phyloP scores from a whole-genome alignment of 2,329 filamentous ascomycete genomes.

The Exophiala oligosperma region DNA sequence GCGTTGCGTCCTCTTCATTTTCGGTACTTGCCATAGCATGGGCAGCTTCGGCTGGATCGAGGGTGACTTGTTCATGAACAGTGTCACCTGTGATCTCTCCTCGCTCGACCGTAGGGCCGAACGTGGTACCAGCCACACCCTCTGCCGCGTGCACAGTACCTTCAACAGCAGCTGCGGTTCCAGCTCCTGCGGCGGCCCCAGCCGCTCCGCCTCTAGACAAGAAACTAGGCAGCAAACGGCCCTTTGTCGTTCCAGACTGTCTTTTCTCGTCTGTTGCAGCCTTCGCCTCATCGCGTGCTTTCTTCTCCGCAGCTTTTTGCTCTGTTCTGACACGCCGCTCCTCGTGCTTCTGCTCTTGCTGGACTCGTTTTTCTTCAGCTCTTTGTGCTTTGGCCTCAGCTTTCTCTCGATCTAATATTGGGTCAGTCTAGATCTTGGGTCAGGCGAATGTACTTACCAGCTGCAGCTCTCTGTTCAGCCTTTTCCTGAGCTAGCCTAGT shows the following conservation, averaged over 20 bases:
- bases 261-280: constrained; percentile 24
- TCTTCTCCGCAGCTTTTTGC: constrained; percentile 25
- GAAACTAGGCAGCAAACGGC: constrained; percentile 18
- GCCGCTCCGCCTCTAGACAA: constrained; percentile 7
- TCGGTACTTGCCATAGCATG: constrained; percentile 2
- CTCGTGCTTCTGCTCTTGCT: constrained; percentile 24
- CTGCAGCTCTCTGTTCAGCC: constrained; percentile 40
- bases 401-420: constrained; percentile 24
- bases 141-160: constrained; percentile 5
- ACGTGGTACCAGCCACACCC: constrained; percentile 3
- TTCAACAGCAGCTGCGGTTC: constrained; percentile 10
- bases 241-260: constrained; percentile 13
- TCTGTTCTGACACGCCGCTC: constrained; percentile 19
- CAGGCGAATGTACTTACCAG: constrained; percentile 37
- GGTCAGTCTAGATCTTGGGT: constrained; percentile 6
- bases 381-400: constrained; percentile 24
- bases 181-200: constrained; percentile 1
- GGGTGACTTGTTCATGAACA: constrained; percentile 22
- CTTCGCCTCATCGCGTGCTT: constrained; percentile 18
- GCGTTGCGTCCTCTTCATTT: constrained; percentile 2
- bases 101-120: background rate
- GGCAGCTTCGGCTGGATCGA: constrained; percentile 11
- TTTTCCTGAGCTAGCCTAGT: constrained; percentile 40
- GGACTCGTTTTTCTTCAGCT: constrained; percentile 26
- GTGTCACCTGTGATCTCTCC: constrained; percentile 8